Percentiles rank a stretch among this genome's conserved stretches.
These are phyloP conservation scores for Phytopythium sindhum DNA, from an alignment of 352 stramenopile genomes.

Conservation along the genomic window DNA sequence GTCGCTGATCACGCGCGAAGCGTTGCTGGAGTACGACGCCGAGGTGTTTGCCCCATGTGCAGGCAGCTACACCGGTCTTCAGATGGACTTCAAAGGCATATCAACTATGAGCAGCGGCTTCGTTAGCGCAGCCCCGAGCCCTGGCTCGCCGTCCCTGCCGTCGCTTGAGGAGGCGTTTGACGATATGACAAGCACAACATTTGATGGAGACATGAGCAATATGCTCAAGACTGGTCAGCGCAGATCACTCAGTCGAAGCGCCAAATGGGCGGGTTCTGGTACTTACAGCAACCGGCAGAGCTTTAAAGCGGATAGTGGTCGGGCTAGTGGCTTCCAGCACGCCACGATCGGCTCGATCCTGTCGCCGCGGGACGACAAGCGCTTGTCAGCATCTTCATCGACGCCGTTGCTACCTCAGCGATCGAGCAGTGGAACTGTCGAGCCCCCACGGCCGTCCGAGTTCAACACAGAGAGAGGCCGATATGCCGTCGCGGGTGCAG, in stretches of 20 bases:
- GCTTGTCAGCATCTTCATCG: not conserved
- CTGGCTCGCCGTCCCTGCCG: not conserved
- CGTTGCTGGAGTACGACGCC: slow-evolving; percentile 61
- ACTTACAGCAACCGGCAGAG: not conserved
- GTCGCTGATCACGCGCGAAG: slow-evolving; percentile 34
- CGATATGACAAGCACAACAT: slow-evolving; percentile 1
- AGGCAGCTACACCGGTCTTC: not conserved
- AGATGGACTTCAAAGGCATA: not conserved
- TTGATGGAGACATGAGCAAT: slow-evolving; percentile 5
- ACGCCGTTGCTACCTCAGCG: not conserved
- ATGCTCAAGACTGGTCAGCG: not conserved
- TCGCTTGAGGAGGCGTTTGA: not conserved
- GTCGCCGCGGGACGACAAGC: slow-evolving; percentile 7
- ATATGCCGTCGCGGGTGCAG: not conserved
- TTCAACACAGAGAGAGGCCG: not conserved
- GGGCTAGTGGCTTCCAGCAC: not conserved
- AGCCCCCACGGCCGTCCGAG: not conserved
- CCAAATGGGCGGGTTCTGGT: not conserved
- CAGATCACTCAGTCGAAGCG: not conserved
- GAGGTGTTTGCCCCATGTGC: slow-evolving; percentile 44
- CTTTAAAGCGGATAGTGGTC: not conserved
- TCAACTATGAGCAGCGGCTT: not conserved
- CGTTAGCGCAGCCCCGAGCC: not conserved
- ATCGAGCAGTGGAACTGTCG: not conserved
- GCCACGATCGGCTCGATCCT: slow-evolving; percentile 5